phyloP scores from a whole-genome alignment of 768 basidiomycete species.

The Lactarius sp. region DNA sequence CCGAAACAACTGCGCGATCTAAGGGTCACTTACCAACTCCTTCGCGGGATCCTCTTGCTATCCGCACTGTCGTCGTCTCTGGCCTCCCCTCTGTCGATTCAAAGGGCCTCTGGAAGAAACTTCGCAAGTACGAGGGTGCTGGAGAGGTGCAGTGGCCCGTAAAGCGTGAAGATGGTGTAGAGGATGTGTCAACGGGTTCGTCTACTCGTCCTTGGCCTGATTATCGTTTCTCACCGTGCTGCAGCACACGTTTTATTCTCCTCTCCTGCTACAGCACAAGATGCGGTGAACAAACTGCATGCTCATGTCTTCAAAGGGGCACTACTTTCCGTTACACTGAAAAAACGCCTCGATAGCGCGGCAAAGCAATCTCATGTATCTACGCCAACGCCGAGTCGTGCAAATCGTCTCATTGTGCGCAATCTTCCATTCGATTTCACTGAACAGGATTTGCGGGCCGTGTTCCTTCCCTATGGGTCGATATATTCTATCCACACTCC shows the following conservation, averaged over 20 bases:
- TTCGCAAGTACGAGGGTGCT: constrained; percentile 74
- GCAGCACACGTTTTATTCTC: constrained; percentile 74
- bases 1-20: constrained; percentile 36
- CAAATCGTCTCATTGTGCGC: constrained; percentile 82
- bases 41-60: constrained; percentile 70
- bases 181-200: constrained; percentile 50
- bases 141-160: constrained; percentile 71
- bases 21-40: constrained; percentile 29
- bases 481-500: constrained; percentile 85
- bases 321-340: constrained; percentile 80
- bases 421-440: constrained; percentile 84
- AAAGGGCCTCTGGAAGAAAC: constrained; percentile 77
- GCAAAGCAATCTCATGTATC: constrained; percentile 38
- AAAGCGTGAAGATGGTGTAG: constrained; percentile 39
- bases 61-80: constrained; percentile 74
- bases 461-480: constrained; percentile 85
- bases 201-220: constrained; percentile 1
- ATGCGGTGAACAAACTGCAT: constrained; percentile 76
- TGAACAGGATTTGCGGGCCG: constrained; percentile 76
- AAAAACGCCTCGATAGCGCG: constrained; percentile 74
- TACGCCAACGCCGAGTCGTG: constrained; percentile 53
- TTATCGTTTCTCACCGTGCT: not conserved
- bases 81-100: constrained; percentile 66
- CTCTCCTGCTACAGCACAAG: constrained; percentile 59
- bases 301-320: constrained; percentile 90